Percentiles rank a stretch among this genome's conserved stretches.
phyloP scores from a whole-genome alignment of 2,329 filamentous ascomycete genomes.

The Onygenales sp. region DNA sequence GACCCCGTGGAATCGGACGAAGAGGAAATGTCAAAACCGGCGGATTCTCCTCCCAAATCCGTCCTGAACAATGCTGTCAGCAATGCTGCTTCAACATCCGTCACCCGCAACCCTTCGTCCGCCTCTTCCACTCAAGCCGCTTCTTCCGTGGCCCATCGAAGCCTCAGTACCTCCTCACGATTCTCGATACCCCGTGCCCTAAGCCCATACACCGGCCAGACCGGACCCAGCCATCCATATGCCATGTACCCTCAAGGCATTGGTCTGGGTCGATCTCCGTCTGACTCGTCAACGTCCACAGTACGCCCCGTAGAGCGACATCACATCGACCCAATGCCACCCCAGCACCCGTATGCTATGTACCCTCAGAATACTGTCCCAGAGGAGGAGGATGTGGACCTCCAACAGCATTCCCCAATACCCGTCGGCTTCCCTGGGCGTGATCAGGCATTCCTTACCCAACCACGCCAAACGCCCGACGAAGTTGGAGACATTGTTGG shows the following conservation, averaged over 20 bases:
- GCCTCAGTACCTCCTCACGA: constrained; percentile 35
- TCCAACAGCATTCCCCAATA: constrained; percentile 33
- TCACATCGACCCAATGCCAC: constrained; percentile 53
- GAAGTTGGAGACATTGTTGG: constrained; percentile 81
- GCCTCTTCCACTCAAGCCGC: constrained; percentile 11
- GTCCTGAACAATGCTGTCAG: constrained; percentile 7
- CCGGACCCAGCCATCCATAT: constrained; percentile 74
- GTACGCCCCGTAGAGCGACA: constrained; percentile 49
- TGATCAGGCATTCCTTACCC: constrained; percentile 58
- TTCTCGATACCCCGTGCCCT: constrained; percentile 41
- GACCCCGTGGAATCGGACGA: not conserved
- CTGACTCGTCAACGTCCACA: constrained; percentile 64
- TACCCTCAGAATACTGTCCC: constrained; percentile 70
- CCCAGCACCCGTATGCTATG: constrained; percentile 76
- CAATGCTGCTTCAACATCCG: constrained; percentile 3
- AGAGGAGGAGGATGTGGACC: constrained; percentile 43
- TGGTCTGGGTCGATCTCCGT: constrained; percentile 46
- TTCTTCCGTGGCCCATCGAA: constrained; percentile 28
- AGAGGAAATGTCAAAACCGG: constrained; percentile 2
- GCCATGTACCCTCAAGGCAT: constrained; percentile 72
- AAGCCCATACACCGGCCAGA: constrained; percentile 60
- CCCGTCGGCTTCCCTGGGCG: constrained; percentile 66
- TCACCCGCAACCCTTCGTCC: constrained; percentile 12
- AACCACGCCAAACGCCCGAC: constrained; percentile 58
- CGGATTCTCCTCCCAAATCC: constrained; percentile 8